Conservation (phyloP, 2,329 filamentous ascomycete species). For the Scleromitrula shiraiana region DNA sequence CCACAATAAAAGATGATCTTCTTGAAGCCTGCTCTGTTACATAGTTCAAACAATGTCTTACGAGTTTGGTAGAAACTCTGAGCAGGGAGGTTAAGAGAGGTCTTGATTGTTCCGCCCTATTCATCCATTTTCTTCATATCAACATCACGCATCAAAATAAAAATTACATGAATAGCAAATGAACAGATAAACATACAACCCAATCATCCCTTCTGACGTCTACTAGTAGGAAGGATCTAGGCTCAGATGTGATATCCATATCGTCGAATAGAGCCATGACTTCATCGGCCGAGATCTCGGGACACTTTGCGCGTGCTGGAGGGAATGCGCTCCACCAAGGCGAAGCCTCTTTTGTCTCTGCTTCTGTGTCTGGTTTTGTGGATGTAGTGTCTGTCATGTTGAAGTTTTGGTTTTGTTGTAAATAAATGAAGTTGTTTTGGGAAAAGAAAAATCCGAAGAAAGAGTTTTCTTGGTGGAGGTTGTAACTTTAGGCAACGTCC, state of each 20-base stretch:
- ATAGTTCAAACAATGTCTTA: conserved; percentile 40
- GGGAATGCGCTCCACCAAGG: conserved; percentile 32
- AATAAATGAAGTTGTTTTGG: background rate
- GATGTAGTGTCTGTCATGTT: conserved; percentile 8
- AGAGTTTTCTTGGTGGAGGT: background rate
- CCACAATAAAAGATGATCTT: conserved; percentile 50
- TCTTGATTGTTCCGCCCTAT: conserved; percentile 51
- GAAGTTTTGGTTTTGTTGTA: background rate
- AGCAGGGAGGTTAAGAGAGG: conserved; percentile 50
- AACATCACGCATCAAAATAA: background rate
- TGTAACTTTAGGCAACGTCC: background rate
- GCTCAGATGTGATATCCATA: conserved; percentile 26
- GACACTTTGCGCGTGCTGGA: conserved; percentile 34
- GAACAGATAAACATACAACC: conserved; percentile 29
- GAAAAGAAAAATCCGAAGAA: too few relatives aligned
- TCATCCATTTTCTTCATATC: too few relatives aligned
- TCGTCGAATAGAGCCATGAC: conserved; percentile 36
- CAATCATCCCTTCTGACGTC: conserved; percentile 47
- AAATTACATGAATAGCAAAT: background rate
- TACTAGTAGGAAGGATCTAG: conserved; percentile 38
- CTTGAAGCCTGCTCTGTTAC: conserved; percentile 40
- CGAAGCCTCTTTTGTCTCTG: conserved; percentile 1
- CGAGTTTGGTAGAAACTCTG: conserved; percentile 46
- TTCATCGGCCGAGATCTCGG: conserved; percentile 33
- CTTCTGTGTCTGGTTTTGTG: background rate